phyloP scores from a whole-genome alignment of 306 rosid genomes.

The Rosa multiflora region DNA sequence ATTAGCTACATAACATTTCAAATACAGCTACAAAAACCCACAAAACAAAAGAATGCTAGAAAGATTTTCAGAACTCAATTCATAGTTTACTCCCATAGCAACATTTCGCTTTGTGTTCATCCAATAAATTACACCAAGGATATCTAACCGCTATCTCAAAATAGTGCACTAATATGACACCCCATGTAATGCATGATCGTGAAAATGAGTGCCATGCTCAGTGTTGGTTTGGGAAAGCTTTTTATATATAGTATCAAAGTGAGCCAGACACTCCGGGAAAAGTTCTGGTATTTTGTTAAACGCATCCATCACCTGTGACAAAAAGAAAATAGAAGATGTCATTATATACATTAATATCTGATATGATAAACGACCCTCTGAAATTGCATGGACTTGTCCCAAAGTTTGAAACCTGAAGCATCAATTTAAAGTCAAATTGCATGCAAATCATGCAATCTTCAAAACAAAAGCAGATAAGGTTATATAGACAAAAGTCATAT shows the following conservation, averaged over 20 bases:
- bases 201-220: too few relatives aligned
- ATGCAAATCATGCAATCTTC: background rate
- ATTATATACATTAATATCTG: background rate
- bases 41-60: background rate
- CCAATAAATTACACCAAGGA: background rate
- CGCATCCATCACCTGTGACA: slow-evolving; percentile 84
- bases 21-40: background rate
- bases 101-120: background rate
- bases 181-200: too few relatives aligned
- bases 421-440: background rate
- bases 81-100: background rate
- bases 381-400: background rate
- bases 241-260: too few relatives aligned
- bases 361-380: background rate
- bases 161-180: background rate
- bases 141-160: background rate
- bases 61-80: background rate
- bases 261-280: slow-evolving; percentile 88
- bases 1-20: background rate
- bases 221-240: background rate
- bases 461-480: background rate
- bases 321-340: background rate
- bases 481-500: background rate
- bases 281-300: slow-evolving; percentile 92
- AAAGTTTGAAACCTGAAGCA: background rate